Evolutionary conservation across 805 yeast species (phyloP).

Genomic region (Blastobotrys mokoenaii): DNA sequence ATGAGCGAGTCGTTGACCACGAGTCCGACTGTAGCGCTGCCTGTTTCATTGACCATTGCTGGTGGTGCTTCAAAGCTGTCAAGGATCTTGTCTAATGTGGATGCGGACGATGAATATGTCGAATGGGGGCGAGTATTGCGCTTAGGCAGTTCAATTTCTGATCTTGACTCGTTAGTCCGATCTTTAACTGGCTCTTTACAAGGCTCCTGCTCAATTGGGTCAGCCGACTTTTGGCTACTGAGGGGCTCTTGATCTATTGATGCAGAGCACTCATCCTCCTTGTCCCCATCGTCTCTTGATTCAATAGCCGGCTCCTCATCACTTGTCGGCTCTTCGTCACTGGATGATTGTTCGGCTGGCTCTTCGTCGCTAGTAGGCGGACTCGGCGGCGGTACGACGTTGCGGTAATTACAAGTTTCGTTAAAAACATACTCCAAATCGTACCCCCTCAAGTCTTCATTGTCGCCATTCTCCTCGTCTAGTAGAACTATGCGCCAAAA

Average conservation of each 20-base stretch:
- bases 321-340: too few species aligned
- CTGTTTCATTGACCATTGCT: neutral
- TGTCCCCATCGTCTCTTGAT: too few species aligned
- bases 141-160: neutral
- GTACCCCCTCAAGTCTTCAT: neutral
- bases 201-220: too few species aligned
- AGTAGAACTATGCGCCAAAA: constrained; percentile 49
- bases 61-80: constrained; percentile 16
- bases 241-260: too few species aligned
- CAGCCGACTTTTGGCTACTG: too few species aligned
- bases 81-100: constrained; percentile 20
- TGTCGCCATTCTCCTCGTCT: neutral
- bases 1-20: too few species aligned
- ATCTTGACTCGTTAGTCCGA: too few species aligned
- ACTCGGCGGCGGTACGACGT: constrained; percentile 2
- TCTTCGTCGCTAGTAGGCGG: neutral
- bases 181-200: too few species aligned
- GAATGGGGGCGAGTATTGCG: neutral
- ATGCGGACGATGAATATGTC: constrained; percentile 16
- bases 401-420: constrained; percentile 12
- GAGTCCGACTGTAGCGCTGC: neutral
- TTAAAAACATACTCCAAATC: constrained; percentile 12
- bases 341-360: too few species aligned
- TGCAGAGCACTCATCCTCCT: too few species aligned
- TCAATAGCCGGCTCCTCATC: too few species aligned